Percentiles rank a stretch among this genome's conserved stretches.
Evolutionary conservation across 2,329 filamentous ascomycete species (phyloP).

Genomic region (Aspergillus arachidicola): DNA sequence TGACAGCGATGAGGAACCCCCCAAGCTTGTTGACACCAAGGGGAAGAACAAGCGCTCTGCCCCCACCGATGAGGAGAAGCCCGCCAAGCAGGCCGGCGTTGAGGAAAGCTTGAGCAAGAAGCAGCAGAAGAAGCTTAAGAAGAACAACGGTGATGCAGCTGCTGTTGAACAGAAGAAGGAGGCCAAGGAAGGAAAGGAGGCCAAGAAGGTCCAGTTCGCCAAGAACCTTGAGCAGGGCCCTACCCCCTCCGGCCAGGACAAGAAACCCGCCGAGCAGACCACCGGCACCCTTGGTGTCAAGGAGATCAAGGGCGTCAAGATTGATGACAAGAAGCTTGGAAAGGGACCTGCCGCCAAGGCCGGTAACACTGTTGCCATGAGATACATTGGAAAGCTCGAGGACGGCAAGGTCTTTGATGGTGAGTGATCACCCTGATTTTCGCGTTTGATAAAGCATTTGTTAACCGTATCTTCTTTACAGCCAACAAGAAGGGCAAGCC

Average conservation of each 20-base stretch:
- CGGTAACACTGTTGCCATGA: constrained; percentile 87
- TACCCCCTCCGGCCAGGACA: constrained; percentile 66
- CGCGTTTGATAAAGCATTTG: not conserved
- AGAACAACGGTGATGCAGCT: constrained; percentile 91
- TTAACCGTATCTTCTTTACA: constrained; percentile 38
- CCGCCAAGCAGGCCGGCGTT: constrained; percentile 57
- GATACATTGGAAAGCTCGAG: constrained; percentile 96
- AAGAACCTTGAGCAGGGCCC: constrained; percentile 98
- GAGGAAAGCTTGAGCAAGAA: constrained; percentile 87
- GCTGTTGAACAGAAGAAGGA: constrained; percentile 61
- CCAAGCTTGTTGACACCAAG: constrained; percentile 50
- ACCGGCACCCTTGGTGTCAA: constrained; percentile 69
- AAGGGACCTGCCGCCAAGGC: constrained; percentile 83
- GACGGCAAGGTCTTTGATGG: constrained; percentile 95
- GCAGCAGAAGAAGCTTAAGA: constrained; percentile 97
- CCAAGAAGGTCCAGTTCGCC: constrained; percentile 98
- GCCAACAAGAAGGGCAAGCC: constrained; percentile 99
- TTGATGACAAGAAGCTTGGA: constrained; percentile 94
- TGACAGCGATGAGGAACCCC: constrained; percentile 71
- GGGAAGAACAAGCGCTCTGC: constrained; percentile 88
- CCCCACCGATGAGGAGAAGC: constrained; percentile 71
- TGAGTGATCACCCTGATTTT: constrained; percentile 52
- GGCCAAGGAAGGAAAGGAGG: constrained; percentile 58
- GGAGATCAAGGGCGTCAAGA: constrained; percentile 81
- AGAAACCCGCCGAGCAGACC: constrained; percentile 51